Conservation (phyloP, 768 basidiomycete species). For the Collybiopsis luxurians region DNA sequence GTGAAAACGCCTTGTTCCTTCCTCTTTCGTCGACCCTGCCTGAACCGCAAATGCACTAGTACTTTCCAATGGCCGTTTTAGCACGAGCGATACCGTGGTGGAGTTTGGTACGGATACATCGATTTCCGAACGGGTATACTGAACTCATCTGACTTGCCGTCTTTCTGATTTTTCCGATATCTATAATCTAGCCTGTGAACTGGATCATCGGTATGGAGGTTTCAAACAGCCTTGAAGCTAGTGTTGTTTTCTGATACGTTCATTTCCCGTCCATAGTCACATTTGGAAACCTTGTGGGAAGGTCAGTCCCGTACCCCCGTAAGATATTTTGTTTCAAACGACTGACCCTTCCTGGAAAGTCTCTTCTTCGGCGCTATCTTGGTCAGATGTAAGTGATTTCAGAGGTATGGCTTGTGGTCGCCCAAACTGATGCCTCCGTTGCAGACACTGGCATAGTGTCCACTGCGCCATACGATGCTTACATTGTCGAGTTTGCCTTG, state of each 20-base stretch:
- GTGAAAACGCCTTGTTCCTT: neutral
- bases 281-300: conserved; percentile 65
- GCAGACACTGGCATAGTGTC: conserved; percentile 62
- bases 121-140: too few species aligned
- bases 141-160: too few species aligned
- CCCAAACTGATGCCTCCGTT: neutral
- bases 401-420: neutral
- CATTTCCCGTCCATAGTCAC: conserved; percentile 34
- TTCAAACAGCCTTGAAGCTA: neutral
- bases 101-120: conserved; percentile 34
- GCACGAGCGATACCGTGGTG: conserved; percentile 68
- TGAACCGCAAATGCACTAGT: conserved; percentile 30
- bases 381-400: conserved; percentile 50
- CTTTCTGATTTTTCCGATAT: neutral
- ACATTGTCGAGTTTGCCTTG: conserved; percentile 55
- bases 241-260: neutral
- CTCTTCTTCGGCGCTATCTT: conserved; percentile 69
- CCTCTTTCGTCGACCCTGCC: neutral
- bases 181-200: conserved; percentile 41
- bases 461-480: conserved; percentile 52
- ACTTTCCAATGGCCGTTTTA: conserved; percentile 65
- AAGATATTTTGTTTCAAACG: neutral
- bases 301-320: neutral
- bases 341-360: conserved; percentile 24
- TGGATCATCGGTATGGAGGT: conserved; percentile 57